Conservation (phyloP, 2,329 filamentous ascomycete genomes). For the Spiromastix sp. region DNA sequence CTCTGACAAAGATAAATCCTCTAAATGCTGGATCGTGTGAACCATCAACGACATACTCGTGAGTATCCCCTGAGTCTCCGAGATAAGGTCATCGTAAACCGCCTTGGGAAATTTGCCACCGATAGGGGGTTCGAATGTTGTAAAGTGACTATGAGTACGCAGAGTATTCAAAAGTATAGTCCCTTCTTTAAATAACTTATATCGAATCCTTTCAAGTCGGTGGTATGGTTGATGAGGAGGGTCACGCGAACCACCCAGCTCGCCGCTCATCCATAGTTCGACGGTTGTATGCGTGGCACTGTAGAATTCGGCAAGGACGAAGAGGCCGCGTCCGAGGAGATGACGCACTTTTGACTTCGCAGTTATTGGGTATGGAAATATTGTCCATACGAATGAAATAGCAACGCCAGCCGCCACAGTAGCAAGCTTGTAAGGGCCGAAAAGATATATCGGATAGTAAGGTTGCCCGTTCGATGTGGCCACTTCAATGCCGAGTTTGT, state of each 20-base stretch:
- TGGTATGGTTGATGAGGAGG: constrained; percentile 29
- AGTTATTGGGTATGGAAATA: constrained; percentile 62
- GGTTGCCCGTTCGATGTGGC: constrained; percentile 52
- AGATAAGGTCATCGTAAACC: constrained; percentile 53
- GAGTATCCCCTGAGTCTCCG: constrained; percentile 45
- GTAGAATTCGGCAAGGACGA: constrained; percentile 64
- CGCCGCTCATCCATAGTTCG: constrained; percentile 47
- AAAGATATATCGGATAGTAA: constrained; percentile 58
- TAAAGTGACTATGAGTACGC: constrained; percentile 51
- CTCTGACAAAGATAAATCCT: neutral
- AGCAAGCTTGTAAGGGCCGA: constrained; percentile 61
- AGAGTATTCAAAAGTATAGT: constrained; percentile 53
- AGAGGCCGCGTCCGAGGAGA: constrained; percentile 56
- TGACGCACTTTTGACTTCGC: constrained; percentile 58
- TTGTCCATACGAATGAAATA: constrained; percentile 65
- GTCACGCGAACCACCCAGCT: constrained; percentile 32
- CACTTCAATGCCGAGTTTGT: constrained; percentile 46
- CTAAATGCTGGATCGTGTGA: constrained; percentile 45
- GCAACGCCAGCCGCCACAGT: constrained; percentile 55
- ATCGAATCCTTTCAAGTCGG: constrained; percentile 42
- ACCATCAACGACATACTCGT: constrained; percentile 57
- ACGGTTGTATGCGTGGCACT: constrained; percentile 60
- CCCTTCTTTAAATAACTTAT: constrained; percentile 55
- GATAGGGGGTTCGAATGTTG: constrained; percentile 58
- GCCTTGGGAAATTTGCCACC: constrained; percentile 59